Evolutionary conservation across 2,329 filamentous ascomycete genomes (phyloP), one percentile per base, ranked within the genome.

Genomic region (Amauroascus niger): DNA sequence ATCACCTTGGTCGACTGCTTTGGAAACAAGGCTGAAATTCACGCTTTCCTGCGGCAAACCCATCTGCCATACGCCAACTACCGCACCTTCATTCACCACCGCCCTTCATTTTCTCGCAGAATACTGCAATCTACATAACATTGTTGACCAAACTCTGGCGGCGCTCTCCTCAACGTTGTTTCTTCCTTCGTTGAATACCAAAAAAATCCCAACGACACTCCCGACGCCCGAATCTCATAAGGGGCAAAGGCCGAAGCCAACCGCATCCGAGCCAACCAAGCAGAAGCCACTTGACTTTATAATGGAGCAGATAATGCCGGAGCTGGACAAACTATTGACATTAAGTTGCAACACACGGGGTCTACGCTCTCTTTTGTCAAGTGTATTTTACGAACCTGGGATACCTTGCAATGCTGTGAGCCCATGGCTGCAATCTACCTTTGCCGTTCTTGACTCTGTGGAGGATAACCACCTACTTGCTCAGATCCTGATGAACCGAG

Each of bases 341-440:
- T 40, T 63, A 22, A 64, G 63, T 50, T 65, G 61, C 53, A 51
- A 62, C 45, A 56, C 48, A 16, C 56, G 48, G 49, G 63, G 61
- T 14, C 58, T 65, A 35, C 54, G 54, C 3, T 54, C 61, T 8
- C 58, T 66, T 39, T 53, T 68, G 7, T 58, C 63, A 0, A 63
- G 49, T 40, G 55, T 57, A 26, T 65, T 67, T 54, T 66, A 63
- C 49, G 60, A 66, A 14, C 59, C 60, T 2, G 52, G 24, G 7
- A 53, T 68, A 4, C 52, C 64, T 30, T 67, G 63, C 56, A 67
- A 68, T 54, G 53, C 57, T 3, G 60, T 59, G n/a, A 61, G 59
- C 30, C 58, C 63, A 47, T 68, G 63, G 64, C 50, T 68, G 6
- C 60, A 67, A 51, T 61, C 63, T 52, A 49, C 57, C 14, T 47